Conservation (phyloP, 129 eudicot species). For the Silybum marianum region DNA sequence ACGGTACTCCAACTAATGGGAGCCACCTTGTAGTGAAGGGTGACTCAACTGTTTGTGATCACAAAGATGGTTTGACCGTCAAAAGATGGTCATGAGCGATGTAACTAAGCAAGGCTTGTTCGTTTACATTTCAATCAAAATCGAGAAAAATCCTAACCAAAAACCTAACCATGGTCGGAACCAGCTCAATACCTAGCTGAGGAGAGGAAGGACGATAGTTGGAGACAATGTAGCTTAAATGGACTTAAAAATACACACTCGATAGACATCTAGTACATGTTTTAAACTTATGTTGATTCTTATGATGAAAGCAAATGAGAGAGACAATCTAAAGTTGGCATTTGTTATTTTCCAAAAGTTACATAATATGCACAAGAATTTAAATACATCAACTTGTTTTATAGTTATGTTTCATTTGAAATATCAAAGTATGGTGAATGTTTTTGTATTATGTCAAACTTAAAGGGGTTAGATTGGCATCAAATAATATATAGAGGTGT, state of each 20-base stretch:
- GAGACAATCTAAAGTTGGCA: not conserved
- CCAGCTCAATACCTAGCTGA: not conserved
- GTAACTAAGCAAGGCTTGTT: not conserved
- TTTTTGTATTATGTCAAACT: slow-evolving; percentile 1
- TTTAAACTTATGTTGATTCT: not conserved
- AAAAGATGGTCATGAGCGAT: not conserved
- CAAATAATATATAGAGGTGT: not conserved
- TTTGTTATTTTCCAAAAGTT: not conserved
- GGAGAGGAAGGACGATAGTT: too few relatives aligned
- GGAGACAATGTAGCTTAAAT: not conserved
- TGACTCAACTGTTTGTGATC: not conserved
- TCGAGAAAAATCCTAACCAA: not conserved
- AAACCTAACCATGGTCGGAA: not conserved
- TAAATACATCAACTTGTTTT: not conserved
- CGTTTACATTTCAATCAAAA: not conserved
- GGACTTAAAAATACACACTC: not conserved
- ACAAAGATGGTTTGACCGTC: not conserved
- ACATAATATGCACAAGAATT: not conserved
- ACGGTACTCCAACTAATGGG: not conserved
- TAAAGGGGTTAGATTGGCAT: not conserved
- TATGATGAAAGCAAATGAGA: not conserved
- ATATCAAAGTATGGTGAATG: not conserved
- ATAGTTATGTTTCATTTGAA: not conserved
- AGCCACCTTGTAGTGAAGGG: not conserved
- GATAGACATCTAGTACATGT: too few relatives aligned